Evolutionary conservation across 768 basidiomycete species (phyloP).

Genomic region (Cystofilobasidium ferigula): DNA sequence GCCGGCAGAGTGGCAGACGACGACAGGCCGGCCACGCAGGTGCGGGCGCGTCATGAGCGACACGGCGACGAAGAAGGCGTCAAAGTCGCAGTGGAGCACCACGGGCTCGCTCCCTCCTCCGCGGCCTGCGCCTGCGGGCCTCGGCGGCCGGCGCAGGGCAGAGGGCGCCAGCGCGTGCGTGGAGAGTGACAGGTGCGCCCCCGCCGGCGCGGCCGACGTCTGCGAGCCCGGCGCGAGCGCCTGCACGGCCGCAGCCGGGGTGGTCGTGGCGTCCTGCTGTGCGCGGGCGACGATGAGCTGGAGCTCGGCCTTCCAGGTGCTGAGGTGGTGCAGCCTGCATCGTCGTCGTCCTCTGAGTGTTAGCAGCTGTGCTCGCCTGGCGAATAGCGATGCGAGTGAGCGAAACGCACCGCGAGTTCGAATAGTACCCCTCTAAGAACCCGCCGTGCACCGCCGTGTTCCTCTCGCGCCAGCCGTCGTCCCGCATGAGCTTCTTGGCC

Average conservation of each 20-base stretch:
- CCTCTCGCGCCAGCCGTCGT: constrained; percentile 72
- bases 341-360: too few relatives aligned
- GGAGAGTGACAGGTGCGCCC: constrained; percentile 27
- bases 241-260: neutral
- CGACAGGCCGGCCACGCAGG: constrained; percentile 73
- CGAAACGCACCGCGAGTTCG: constrained; percentile 44
- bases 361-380: neutral
- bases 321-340: constrained; percentile 78
- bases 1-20: constrained; percentile 83
- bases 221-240: neutral
- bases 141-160: neutral
- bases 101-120: constrained; percentile 46
- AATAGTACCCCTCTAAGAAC: constrained; percentile 71
- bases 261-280: constrained; percentile 46
- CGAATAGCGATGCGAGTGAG: neutral
- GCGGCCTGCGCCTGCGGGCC: constrained; percentile 42
- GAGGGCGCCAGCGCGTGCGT: constrained; percentile 20
- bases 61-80: constrained; percentile 94
- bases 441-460: constrained; percentile 71
- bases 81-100: constrained; percentile 90
- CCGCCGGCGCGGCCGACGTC: neutral
- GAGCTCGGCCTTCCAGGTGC: constrained; percentile 85
- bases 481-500: constrained; percentile 47
- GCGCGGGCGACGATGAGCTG: constrained; percentile 67
- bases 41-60: constrained; percentile 69